Evolutionary conservation across 805 yeast genomes (phyloP), one percentile per base, ranked within the genome.

Genomic region (Wickerhamomyces chambardii): DNA sequence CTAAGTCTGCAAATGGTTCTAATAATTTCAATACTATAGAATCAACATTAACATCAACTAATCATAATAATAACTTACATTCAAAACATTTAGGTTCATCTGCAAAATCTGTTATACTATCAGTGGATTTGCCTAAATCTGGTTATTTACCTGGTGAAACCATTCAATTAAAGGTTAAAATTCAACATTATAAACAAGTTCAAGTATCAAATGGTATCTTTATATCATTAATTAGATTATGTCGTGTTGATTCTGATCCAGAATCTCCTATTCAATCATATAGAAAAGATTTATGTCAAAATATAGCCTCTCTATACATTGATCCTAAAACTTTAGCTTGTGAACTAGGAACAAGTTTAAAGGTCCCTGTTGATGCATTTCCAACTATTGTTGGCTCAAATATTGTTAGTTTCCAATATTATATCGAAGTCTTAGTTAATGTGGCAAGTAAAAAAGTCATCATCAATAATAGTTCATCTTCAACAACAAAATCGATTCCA

Each of bases 331-430:
- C 81, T 1, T 61, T 75, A 28, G 57, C 66, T 15, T 67, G 78
- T 29, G 78, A 73, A 25, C 64, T 80, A 9, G 73, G 72, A 24
- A 74, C 89, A 1, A 70, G 73, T 29, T 56, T 87, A 16, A 65
- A 78, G 41, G 78, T 87, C 0, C 96, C 97, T 0, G 73, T 82
- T 1, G 95, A 87, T 46, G 78, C 84, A 1, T 85, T 87, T 51
- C 94, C 95, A 1, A 84, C 95, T 0, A 83, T 85, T 12, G 67
- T 73, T 15, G 82, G 83, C 1, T 73, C 84, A 34, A 75, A 75
- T 2, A 59, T 79, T 32, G 85, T 86, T 8, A 69, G 86, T 3
- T 87, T 87, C 55, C 90, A 84, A 50, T 87, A 89, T 53, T 84
- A 81, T 50, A 61, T 87, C 14, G 97, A 87, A 53, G 87, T 83